Evolutionary conservation across 176 grass and related monocot species (phyloP), one percentile per base, ranked within the genome.

Genomic region (Hsuehochloa calcarea): DNA sequence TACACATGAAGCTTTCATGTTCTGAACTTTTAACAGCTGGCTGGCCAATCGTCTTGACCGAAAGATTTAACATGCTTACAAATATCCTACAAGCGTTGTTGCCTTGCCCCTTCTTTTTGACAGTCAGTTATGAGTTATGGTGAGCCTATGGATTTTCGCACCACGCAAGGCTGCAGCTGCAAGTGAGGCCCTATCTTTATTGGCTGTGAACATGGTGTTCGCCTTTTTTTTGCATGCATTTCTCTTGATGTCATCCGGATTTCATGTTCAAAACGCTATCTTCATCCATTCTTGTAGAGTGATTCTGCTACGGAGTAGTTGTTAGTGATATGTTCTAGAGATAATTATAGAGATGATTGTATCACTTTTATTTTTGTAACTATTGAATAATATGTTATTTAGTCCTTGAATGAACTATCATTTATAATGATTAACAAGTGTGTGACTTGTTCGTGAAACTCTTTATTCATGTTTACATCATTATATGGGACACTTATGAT

Each of bases 391-490:
- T 45, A 45, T 45, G 10, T 11, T 12, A 12, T 45, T 45, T 45
- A 0, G 10, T 12, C 3, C 10, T 3, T 45, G 2, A 45, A 45
- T 34, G 31, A 34, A 45, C 44, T 45, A 45, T 45, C 3, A 45
- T 45, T 45, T 45, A 45, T 45, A 45, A 12, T 45, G 1, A 45
- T 45, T 3, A 3, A 3, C 10, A 45, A 45, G 3, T 45, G 12
- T 12, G 0, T 11, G 2, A 44, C 43, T 44, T 0, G 0, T 44
- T 44, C 2, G 10, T 3, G 2, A 0, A 44, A 44, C 10, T 3
- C 43, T 44, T 10, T 44, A 44, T 44, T 44, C 43, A 44, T 44
- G 9, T 10, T 44, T 44, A 11, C 10, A 34, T 1, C 31, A 34
- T 34, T 34, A 34, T 34, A 34, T 34, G 31, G 1, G 31, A 34